A percentile compares a stretch with the other conserved stretches of the same genome.
Conservation (phyloP, 768 basidiomycete genomes). For the Termitomyces sp. region DNA sequence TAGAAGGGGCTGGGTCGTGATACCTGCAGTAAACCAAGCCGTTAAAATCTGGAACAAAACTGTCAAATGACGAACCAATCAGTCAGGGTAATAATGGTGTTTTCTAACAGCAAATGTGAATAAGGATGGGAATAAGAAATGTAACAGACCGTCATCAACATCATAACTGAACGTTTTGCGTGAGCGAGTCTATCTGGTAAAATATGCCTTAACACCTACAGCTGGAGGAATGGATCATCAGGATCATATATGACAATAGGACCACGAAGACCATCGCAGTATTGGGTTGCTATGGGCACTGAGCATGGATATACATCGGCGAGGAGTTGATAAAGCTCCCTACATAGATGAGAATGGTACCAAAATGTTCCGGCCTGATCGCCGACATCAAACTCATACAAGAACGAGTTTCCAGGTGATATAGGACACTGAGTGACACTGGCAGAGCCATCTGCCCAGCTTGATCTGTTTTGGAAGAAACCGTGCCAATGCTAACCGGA, state of each 20-base stretch:
- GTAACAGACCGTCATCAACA: background rate
- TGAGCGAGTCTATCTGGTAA: background rate
- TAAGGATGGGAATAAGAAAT: background rate
- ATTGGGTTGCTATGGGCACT: background rate
- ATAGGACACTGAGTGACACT: constrained; percentile 1
- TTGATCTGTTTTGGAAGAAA: background rate
- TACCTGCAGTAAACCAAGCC: background rate
- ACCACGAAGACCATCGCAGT: constrained; percentile 5
- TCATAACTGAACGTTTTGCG: background rate
- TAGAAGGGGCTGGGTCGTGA: background rate
- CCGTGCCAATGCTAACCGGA: background rate
- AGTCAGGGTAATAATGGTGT: background rate
- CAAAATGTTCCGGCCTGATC: constrained; percentile 3
- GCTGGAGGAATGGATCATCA: background rate
- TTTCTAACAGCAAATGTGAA: background rate
- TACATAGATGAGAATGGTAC: constrained; percentile 4
- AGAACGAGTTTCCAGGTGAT: background rate
- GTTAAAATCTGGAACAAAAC: background rate
- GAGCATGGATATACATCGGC: background rate
- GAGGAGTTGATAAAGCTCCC: background rate
- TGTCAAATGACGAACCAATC: background rate
- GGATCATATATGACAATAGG: constrained; percentile 4
- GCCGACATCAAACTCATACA: background rate
- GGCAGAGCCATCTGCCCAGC: background rate
- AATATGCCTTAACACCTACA: background rate